phyloP scores from a whole-genome alignment of 345 rosid genomes.

The Camelina hispida region DNA sequence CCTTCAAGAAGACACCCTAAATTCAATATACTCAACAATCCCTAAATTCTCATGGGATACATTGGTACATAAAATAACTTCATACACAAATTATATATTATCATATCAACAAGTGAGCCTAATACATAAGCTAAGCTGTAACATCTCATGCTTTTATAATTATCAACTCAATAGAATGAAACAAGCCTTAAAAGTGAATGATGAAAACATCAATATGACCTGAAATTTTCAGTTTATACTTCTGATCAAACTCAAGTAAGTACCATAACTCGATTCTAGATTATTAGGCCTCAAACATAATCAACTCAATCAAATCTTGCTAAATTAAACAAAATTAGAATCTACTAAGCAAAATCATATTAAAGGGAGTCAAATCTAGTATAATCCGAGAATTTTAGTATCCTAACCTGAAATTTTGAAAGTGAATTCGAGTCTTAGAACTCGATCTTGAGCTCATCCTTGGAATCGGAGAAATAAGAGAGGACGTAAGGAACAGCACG shows the following conservation, averaged over 20 bases:
- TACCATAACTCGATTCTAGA: constrained; percentile 1
- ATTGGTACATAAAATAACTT: background rate
- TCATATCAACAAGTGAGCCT: background rate
- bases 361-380: background rate
- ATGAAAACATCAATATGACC: background rate
- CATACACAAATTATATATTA: background rate
- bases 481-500: constrained; percentile 78
- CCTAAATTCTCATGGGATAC: background rate
- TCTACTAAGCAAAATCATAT: constrained; percentile 3
- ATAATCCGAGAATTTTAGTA: constrained; percentile 3
- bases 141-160: background rate
- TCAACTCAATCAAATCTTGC: background rate
- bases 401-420: constrained; percentile 1
- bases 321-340: background rate
- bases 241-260: background rate
- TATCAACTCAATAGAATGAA: background rate
- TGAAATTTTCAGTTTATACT: constrained; percentile 7
- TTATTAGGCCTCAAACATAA: background rate
- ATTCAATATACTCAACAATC: background rate
- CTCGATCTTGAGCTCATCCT: constrained; percentile 84
- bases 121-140: background rate
- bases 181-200: background rate
- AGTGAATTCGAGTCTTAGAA: constrained; percentile 42
- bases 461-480: constrained; percentile 61
- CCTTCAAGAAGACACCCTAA: background rate